Percentiles rank a stretch among this genome's conserved stretches.
phyloP scores from a whole-genome alignment of 257 asterid species.

The Lycium barbarum region DNA sequence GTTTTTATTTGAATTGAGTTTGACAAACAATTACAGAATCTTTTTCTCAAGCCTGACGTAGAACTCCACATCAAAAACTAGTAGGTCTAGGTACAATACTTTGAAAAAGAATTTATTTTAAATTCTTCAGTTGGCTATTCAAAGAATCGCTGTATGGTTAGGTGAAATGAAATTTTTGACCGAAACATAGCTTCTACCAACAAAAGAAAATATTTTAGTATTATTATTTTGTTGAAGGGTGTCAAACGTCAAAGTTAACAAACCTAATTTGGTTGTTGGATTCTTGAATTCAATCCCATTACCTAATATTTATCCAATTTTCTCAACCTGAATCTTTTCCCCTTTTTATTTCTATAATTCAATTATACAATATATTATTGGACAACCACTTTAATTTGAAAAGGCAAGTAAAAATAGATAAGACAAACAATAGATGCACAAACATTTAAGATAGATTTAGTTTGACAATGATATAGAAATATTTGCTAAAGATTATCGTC shows the following conservation, averaged over 20 bases:
- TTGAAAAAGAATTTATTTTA: background rate
- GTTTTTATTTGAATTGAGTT: background rate
- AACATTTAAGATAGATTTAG: background rate
- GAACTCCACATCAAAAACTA: background rate
- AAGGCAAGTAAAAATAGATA: background rate
- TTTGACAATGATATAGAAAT: background rate
- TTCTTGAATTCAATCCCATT: background rate
- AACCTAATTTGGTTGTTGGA: constrained; percentile 24
- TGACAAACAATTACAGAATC: background rate
- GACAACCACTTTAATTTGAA: background rate
- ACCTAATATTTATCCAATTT: background rate
- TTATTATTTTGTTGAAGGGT: background rate
- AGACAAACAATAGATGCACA: background rate
- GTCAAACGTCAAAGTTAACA: background rate
- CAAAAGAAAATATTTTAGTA: background rate
- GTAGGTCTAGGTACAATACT: background rate
- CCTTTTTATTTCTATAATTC: background rate
- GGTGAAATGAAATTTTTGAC: constrained; percentile 9
- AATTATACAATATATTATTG: background rate
- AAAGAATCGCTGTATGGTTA: background rate
- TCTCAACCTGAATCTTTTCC: background rate
- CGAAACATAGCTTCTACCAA: background rate
- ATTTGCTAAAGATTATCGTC: too few species aligned
- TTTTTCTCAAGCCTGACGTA: background rate
- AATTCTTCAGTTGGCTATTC: background rate